These are phyloP conservation scores for Russula abietina DNA, from an alignment of 768 basidiomycete genomes.

Conservation along the genomic window DNA sequence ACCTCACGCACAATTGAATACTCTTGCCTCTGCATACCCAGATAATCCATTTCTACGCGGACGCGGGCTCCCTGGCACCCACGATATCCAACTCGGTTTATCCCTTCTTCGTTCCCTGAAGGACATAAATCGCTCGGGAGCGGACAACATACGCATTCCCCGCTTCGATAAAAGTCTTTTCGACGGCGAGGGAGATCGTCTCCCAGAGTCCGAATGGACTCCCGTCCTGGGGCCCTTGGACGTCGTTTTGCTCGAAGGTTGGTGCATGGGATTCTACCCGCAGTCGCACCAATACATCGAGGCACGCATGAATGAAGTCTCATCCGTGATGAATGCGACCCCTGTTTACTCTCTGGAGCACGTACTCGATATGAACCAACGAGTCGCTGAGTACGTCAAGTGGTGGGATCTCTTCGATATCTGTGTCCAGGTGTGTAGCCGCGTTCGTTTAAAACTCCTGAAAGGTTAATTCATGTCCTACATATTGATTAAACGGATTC, in stretches of 20 bases:
- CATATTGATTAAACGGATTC: neutral
- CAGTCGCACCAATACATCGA: conserved; percentile 47
- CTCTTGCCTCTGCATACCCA: conserved; percentile 50
- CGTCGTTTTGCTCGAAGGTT: conserved; percentile 90
- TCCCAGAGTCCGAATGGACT: conserved; percentile 37
- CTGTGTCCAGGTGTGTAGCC: conserved; percentile 64
- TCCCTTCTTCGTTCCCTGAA: conserved; percentile 47
- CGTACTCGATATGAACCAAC: conserved; percentile 57
- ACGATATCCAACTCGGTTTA: conserved; percentile 67
- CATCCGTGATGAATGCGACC: conserved; percentile 30
- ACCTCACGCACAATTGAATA: conserved; percentile 53
- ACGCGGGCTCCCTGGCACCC: conserved; percentile 90
- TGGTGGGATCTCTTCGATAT: conserved; percentile 70
- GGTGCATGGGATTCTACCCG: conserved; percentile 87
- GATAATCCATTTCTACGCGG: conserved; percentile 66
- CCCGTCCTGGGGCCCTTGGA: conserved; percentile 53
- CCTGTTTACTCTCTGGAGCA: conserved; percentile 43
- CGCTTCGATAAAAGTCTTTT: conserved; percentile 83
- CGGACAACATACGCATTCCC: conserved; percentile 49
- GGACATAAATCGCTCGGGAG: conserved; percentile 30
- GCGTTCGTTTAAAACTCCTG: neutral
- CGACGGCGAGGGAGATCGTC: conserved; percentile 79
- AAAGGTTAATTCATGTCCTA: neutral
- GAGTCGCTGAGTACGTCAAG: conserved; percentile 50
- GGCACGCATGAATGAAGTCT: conserved; percentile 42